Evolutionary conservation across 345 rosid species (phyloP), one percentile per base, ranked within the genome.

Genomic region (Populus euphratica): DNA sequence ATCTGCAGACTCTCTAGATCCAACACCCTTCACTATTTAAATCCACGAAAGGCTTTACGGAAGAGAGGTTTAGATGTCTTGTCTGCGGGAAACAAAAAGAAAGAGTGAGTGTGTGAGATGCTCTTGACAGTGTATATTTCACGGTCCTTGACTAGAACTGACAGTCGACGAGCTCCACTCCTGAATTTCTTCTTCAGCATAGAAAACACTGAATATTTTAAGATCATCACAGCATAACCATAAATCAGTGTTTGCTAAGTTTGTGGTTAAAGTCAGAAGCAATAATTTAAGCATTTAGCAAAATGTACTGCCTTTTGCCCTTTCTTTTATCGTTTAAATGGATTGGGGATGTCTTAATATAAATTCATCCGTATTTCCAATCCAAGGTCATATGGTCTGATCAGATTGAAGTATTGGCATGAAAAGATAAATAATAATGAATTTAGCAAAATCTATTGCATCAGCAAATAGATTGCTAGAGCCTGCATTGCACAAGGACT

Each of bases 1-100:
- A 87, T 70, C 11, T 78, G 83, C 27, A 69, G 69, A 62, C 33
- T 63, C 73, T 87, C 85, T 17, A 85, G 69, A 72, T 87, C 87
- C 66, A 84, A 65, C 14, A 82, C 79, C 73, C 86, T 81, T 54
- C 83, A 44, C 50, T 81, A 75, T 6, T 76, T 81, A 25, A 76
- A 27, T 36, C 72, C 74, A 77, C 72, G 73, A 31, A 76, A 73
- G 29, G 81, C 54, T 25, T 64, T 69, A 36, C 70, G 44, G 6
- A 23, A 39, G 12, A 65, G 38, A 33, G 65, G 69, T 44, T 20
- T 29, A 73, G 41, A 13, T 4, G 59, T 21, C 50, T 43, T 67
- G 63, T 68, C 77, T 56, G 50, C 39, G 25, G 65, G 71, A 68
- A 81, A 86, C 77, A 84, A 17, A 77, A 86, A 36, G 41, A 88